Conservation (phyloP, 768 basidiomycete genomes). For the Tephrocybe sp. region DNA sequence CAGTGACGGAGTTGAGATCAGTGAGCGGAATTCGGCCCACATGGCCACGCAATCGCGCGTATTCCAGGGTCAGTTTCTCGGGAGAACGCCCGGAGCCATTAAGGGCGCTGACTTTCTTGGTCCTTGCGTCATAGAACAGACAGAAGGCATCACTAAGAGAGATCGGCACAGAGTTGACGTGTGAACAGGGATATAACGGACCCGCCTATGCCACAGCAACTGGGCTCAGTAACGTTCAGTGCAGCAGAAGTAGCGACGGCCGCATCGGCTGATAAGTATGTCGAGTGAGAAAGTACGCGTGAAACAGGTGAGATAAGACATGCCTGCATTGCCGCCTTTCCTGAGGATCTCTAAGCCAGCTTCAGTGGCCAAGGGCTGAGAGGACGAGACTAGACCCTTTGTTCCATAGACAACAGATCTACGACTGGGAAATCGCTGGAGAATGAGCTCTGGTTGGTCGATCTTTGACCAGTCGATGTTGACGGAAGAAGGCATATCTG, state of each 20-base stretch:
- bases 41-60: constrained; percentile 69
- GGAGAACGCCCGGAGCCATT: constrained; percentile 94
- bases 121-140: constrained; percentile 84
- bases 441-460: constrained; percentile 61
- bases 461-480: constrained; percentile 58
- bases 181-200: constrained; percentile 31
- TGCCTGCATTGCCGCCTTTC: constrained; percentile 95
- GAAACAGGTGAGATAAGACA: constrained; percentile 16
- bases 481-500: constrained; percentile 33
- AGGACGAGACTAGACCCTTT: constrained; percentile 85
- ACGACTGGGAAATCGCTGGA: constrained; percentile 78
- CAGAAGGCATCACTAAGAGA: constrained; percentile 80
- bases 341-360: constrained; percentile 91
- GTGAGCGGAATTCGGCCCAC: constrained; percentile 72
- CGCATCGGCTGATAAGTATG: constrained; percentile 68
- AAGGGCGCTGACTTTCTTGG: constrained; percentile 80
- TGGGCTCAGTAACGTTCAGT: constrained; percentile 88
- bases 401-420: constrained; percentile 85
- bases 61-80: constrained; percentile 71
- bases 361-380: constrained; percentile 89
- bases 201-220: constrained; percentile 93
- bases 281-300: neutral
- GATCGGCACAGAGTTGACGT: constrained; percentile 1
- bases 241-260: constrained; percentile 94
- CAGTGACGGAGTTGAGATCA: constrained; percentile 90